A percentile compares a stretch with the other conserved stretches of the same genome.
phyloP scores from a whole-genome alignment of 371 early-diverging fungal species.

The Mortierella sp. region DNA sequence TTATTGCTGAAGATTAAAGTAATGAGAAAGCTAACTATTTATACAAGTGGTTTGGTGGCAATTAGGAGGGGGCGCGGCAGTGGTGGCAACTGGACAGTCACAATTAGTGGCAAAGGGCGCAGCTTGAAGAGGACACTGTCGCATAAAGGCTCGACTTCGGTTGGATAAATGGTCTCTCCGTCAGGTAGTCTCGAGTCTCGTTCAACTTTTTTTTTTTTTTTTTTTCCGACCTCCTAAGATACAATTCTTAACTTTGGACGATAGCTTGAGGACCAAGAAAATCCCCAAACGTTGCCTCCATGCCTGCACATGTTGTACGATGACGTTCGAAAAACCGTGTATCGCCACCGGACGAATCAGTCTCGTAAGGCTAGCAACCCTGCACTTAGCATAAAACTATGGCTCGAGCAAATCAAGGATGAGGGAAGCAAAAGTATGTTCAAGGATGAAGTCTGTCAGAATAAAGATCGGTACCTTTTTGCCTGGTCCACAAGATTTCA shows the following conservation, averaged over 20 bases:
- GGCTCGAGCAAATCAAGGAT: slow-evolving; percentile 5
- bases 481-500: too few species aligned
- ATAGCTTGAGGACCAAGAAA: too few species aligned
- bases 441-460: slow-evolving; percentile 1
- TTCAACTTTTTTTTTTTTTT: neutral
- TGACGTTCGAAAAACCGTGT: neutral
- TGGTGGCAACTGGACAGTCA: too few species aligned
- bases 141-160: slow-evolving; percentile 11
- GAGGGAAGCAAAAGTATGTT: slow-evolving; percentile 13
- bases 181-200: slow-evolving; percentile 4
- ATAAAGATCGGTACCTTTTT: neutral
- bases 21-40: too few species aligned
- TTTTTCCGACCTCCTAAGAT: neutral
- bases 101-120: too few species aligned
- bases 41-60: too few species aligned
- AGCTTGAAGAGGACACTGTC: too few species aligned
- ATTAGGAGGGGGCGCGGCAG: too few species aligned
- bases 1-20: too few species aligned
- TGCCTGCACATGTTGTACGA: slow-evolving; percentile 6
- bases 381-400: slow-evolving; percentile 6
- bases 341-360: slow-evolving; percentile 2
- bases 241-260: neutral
- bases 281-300: neutral
- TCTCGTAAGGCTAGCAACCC: slow-evolving; percentile 11
- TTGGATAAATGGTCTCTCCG: slow-evolving; percentile 1